Conservation (phyloP, 306 rosid genomes). For the Herpetospermum pedunculosum region DNA sequence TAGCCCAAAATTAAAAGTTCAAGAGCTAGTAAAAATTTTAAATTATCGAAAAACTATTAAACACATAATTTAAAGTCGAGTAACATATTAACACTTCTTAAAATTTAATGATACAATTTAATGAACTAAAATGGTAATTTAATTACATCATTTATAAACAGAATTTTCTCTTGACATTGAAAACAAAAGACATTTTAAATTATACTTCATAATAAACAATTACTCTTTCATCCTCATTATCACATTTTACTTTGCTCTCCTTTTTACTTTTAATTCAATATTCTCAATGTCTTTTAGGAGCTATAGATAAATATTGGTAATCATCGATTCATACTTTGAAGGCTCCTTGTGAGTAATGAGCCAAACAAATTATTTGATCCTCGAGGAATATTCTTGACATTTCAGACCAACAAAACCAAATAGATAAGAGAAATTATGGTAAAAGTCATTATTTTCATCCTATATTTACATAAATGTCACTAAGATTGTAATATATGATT, state of each 20-base stretch:
- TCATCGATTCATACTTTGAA: not conserved
- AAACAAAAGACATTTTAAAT: not conserved
- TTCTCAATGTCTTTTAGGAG: not conserved
- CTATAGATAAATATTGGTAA: not conserved
- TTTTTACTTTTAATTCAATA: not conserved
- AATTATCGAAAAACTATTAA: too few species aligned
- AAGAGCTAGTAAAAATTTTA: too few species aligned
- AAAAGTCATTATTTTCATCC: too few species aligned
- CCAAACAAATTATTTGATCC: not conserved
- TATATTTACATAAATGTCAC: too few species aligned
- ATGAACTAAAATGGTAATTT: not conserved
- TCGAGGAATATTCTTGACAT: not conserved
- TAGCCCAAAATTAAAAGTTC: too few species aligned
- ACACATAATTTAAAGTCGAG: too few species aligned
- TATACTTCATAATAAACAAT: not conserved
- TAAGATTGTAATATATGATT: too few species aligned
- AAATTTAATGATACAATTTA: too few species aligned
- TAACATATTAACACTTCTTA: too few species aligned
- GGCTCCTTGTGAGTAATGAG: not conserved
- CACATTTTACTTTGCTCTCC: not conserved
- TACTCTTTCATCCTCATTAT: not conserved
- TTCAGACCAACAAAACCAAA: not conserved
- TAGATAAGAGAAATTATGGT: too few species aligned
- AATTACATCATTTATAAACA: not conserved
- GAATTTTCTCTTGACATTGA: not conserved